Evolutionary conservation across 148 eudicot species (phyloP).

Genomic region (Fagopyrum tataricum): DNA sequence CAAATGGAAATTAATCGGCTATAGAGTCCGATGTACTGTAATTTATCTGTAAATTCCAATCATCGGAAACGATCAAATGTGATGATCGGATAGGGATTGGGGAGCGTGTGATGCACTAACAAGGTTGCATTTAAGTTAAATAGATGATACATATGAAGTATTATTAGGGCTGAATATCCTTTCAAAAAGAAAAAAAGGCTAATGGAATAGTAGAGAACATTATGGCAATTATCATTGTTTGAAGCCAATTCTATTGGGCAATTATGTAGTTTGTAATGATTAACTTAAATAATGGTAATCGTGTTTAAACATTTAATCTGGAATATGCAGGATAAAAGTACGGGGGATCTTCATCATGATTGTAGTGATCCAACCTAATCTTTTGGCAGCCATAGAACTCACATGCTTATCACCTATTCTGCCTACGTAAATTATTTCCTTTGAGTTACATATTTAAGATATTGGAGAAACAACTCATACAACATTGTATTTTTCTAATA

Average conservation of each 20-base stretch:
- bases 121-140: background rate
- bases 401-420: background rate
- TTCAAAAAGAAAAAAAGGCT: background rate
- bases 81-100: background rate
- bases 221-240: background rate
- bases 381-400: background rate
- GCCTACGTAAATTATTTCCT: background rate
- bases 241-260: background rate
- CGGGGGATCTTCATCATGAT: background rate
- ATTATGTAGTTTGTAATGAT: background rate
- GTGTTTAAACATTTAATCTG: background rate
- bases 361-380: slow-evolving; percentile 1
- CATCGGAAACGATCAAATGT: too few relatives aligned
- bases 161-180: background rate
- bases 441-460: background rate
- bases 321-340: background rate
- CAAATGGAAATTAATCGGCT: too few relatives aligned
- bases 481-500: too few relatives aligned
- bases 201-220: background rate
- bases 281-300: background rate
- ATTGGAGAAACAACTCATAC: too few relatives aligned
- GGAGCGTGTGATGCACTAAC: slow-evolving; percentile 2
- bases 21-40: too few relatives aligned
- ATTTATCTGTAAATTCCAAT: too few relatives aligned
- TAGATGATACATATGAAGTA: background rate